A percentile compares a stretch with the other conserved stretches of the same genome.
These are phyloP conservation scores for Cystobasidium sp. DNA, from an alignment of 1,284 basidiomycete species.

Conservation along the genomic window DNA sequence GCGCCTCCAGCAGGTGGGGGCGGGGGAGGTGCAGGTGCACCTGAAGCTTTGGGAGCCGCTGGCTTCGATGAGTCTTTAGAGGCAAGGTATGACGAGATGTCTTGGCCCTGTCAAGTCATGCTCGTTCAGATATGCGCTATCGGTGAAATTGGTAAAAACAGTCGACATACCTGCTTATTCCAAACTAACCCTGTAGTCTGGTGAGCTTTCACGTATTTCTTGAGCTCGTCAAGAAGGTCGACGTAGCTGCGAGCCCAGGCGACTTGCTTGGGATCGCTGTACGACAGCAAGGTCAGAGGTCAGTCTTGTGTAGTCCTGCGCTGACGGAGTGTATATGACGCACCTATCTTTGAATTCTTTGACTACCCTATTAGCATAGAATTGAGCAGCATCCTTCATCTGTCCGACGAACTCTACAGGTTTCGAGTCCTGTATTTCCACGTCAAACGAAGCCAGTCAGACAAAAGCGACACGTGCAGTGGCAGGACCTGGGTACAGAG, in stretches of 20 bases:
- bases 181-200: constrained; percentile 87
- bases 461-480: not conserved
- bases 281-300: constrained; percentile 11
- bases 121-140: constrained; percentile 3
- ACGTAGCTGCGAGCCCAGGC: constrained; percentile 84
- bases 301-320: not conserved
- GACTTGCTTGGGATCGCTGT: constrained; percentile 81
- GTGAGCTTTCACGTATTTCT: constrained; percentile 81
- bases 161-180: constrained; percentile 90
- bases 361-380: constrained; percentile 88
- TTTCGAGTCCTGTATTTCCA: constrained; percentile 67
- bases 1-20: constrained; percentile 47
- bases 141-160: too few species aligned
- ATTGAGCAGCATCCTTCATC: constrained; percentile 84
- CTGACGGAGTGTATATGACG: constrained; percentile 53
- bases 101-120: constrained; percentile 51
- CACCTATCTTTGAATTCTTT: constrained; percentile 93
- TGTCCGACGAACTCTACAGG: constrained; percentile 83
- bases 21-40: constrained; percentile 53
- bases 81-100: constrained; percentile 50
- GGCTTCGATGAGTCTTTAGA: constrained; percentile 58
- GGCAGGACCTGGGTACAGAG: not conserved
- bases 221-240: constrained; percentile 74
- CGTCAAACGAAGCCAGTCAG: not conserved
- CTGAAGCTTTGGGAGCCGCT: constrained; percentile 62